These are phyloP conservation scores for Penicillium goetzii DNA, from an alignment of 495 filamentous ascomycete species.

Conservation along the genomic window DNA sequence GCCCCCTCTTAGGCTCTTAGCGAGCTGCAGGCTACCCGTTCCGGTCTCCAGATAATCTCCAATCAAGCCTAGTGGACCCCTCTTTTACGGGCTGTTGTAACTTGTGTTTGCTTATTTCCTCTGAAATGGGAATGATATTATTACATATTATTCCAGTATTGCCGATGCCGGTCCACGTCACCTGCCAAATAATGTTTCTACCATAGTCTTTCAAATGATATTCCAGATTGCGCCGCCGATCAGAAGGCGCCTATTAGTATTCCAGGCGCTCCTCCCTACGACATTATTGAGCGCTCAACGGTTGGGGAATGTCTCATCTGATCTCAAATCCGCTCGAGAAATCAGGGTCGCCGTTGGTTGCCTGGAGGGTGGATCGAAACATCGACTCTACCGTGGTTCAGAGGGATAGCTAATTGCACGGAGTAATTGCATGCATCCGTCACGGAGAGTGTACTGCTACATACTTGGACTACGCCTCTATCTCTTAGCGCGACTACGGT, in stretches of 20 bases:
- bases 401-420: not conserved
- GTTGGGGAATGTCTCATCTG: slow-evolving; percentile 13
- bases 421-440: not conserved
- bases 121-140: not conserved
- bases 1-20: slow-evolving; percentile 21
- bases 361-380: not conserved
- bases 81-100: no score
- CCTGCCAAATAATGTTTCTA: not conserved
- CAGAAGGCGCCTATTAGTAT: not conserved
- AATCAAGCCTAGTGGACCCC: not conserved
- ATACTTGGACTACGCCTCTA: no score
- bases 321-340: slow-evolving; percentile 12
- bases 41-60: slow-evolving; percentile 14
- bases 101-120: not conserved
- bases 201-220: not conserved
- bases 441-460: not conserved
- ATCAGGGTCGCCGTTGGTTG: slow-evolving; percentile 14
- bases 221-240: slow-evolving; percentile 7
- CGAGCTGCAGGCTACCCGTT: slow-evolving; percentile 26
- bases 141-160: not conserved
- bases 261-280: not conserved
- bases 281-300: slow-evolving; percentile 6
- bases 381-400: slow-evolving; percentile 7
- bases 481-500: no score
- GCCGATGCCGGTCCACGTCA: not conserved